A percentile compares a stretch with the other conserved stretches of the same genome.
Conservation (phyloP, 768 basidiomycete species). For the Lanmaoa rubissima region DNA sequence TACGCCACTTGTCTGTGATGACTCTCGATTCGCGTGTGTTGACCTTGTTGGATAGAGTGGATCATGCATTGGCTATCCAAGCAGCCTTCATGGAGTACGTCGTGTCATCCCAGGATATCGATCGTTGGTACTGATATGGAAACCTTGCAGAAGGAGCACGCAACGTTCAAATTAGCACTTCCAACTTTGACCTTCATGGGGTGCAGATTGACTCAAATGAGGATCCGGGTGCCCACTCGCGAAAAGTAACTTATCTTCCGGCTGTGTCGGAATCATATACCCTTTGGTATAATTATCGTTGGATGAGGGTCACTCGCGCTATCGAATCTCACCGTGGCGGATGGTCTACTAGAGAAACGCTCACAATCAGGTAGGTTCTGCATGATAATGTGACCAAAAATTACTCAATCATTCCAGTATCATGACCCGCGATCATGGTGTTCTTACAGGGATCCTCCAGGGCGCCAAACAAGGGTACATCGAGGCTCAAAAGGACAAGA, state of each 20-base stretch:
- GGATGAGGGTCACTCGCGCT: slow-evolving; percentile 29
- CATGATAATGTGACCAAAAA: not conserved
- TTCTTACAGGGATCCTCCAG: slow-evolving; percentile 52
- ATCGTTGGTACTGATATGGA: not conserved
- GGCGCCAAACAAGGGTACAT: slow-evolving; percentile 54
- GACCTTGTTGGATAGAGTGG: slow-evolving; percentile 48
- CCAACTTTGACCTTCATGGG: slow-evolving; percentile 32
- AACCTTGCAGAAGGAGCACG: slow-evolving; percentile 38
- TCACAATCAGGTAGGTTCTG: slow-evolving; percentile 23
- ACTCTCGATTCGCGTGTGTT: not conserved
- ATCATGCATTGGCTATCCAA: slow-evolving; percentile 67
- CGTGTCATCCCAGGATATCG: not conserved
- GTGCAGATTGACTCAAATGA: slow-evolving; percentile 22
- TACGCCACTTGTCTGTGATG: slow-evolving; percentile 30
- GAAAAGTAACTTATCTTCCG: slow-evolving; percentile 37
- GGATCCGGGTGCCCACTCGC: slow-evolving; percentile 21
- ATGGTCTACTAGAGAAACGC: slow-evolving; percentile 20
- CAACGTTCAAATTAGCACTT: slow-evolving; percentile 51
- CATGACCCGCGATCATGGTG: slow-evolving; percentile 41
- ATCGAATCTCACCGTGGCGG: slow-evolving; percentile 18
- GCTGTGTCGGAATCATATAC: slow-evolving; percentile 33
- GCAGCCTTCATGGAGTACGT: slow-evolving; percentile 58
- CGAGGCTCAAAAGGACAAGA: slow-evolving; percentile 48
- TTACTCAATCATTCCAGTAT: slow-evolving; percentile 39
- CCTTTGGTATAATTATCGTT: slow-evolving; percentile 34